Evolutionary conservation across 1,284 basidiomycete genomes (phyloP).

Genomic region (Ustilago esculenta): DNA sequence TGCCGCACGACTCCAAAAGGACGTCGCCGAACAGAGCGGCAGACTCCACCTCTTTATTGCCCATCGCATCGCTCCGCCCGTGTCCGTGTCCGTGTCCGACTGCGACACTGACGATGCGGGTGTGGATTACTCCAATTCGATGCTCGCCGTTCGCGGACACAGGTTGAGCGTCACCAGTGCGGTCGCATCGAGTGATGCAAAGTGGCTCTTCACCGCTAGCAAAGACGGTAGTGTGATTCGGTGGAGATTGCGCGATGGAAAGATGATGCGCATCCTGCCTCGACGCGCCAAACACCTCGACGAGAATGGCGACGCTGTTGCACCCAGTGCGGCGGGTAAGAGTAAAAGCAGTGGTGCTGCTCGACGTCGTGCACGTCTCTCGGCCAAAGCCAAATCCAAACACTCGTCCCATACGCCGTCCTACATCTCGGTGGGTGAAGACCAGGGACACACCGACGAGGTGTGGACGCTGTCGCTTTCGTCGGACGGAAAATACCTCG

Average conservation of each 20-base stretch:
- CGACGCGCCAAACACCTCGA: conserved; percentile 19
- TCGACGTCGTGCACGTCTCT: conserved; percentile 31
- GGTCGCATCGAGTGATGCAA: conserved; percentile 75
- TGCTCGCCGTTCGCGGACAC: conserved; percentile 74
- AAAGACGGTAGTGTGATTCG: conserved; percentile 63
- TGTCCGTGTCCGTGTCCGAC: no score
- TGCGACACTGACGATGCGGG: no score
- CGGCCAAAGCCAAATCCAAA: conserved; percentile 5
- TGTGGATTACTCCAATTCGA: conserved; percentile 2
- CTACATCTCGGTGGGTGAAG: conserved; percentile 65
- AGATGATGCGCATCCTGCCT: conserved; percentile 50
- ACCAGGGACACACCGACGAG: conserved; percentile 83
- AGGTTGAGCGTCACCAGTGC: conserved; percentile 80
- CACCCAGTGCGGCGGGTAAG: conserved; percentile 1
- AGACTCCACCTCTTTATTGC: conserved; percentile 81
- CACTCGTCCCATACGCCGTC: conserved; percentile 10
- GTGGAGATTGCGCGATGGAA: conserved; percentile 62
- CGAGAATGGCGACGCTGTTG: conserved; percentile 3
- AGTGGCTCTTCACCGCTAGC: conserved; percentile 70
- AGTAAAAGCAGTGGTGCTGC: conserved; percentile 48
- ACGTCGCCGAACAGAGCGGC: conserved; percentile 56
- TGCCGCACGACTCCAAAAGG: conserved; percentile 79
- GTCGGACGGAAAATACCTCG: conserved; percentile 83
- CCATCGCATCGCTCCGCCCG: conserved; percentile 55
- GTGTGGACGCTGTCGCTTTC: conserved; percentile 84